A percentile compares a stretch with the other conserved stretches of the same genome.
Evolutionary conservation across 345 rosid species (phyloP).

Genomic region (Iberis pinnata): DNA sequence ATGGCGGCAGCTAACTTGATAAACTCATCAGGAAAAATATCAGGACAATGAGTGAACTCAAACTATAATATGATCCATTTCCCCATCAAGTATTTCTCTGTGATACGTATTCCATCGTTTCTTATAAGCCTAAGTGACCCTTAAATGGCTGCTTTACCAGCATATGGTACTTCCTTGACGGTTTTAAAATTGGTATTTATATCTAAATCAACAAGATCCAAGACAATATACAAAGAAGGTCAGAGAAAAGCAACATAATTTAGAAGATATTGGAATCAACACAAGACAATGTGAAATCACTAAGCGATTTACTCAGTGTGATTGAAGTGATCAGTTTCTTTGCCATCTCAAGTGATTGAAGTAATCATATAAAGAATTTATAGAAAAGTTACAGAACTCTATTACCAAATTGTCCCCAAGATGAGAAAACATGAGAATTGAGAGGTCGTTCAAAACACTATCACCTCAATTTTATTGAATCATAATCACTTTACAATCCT

Average conservation of each 20-base stretch:
- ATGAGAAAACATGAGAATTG: neutral
- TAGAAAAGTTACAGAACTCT: neutral
- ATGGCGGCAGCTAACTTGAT: conserved; percentile 70
- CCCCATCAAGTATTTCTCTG: conserved; percentile 78
- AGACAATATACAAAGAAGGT: conserved; percentile 16
- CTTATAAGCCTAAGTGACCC: conserved; percentile 84
- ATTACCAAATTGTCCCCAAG: neutral
- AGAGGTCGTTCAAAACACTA: conserved; percentile 13
- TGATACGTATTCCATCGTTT: conserved; percentile 71
- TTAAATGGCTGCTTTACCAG: conserved; percentile 88
- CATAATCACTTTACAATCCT: neutral
- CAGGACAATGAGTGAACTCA: conserved; percentile 98
- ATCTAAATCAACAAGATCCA: conserved; percentile 36
- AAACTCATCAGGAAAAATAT: conserved; percentile 95
- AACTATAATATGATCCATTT: conserved; percentile 86
- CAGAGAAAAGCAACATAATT: neutral
- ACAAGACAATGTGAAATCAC: neutral
- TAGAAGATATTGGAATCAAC: neutral
- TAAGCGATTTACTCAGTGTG: conserved; percentile 2
- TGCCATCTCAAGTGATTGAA: neutral
- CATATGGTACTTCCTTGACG: conserved; percentile 92
- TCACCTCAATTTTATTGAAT: neutral
- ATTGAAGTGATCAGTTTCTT: conserved; percentile 8
- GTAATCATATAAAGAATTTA: neutral
- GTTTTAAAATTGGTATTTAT: conserved; percentile 61